phyloP scores from a whole-genome alignment of 495 filamentous ascomycete species.

The Rhypophila decipiens region DNA sequence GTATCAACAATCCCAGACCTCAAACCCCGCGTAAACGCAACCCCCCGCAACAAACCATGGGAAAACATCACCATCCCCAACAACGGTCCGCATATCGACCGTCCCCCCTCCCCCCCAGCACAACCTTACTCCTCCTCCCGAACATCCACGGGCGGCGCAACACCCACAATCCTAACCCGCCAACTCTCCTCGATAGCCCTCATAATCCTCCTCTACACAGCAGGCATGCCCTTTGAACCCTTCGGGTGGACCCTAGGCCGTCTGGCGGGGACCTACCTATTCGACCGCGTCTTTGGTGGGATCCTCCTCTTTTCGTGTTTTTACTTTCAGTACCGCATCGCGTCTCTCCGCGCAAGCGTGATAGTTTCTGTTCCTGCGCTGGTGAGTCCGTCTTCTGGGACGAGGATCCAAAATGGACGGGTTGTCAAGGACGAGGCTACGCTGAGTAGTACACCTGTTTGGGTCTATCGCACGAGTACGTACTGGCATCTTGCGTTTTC shows the following conservation, averaged over 20 bases:
- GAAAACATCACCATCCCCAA: too few relatives aligned
- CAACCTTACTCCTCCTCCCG: too few relatives aligned
- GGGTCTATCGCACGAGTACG: constrained; percentile 3
- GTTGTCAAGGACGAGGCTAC: constrained; percentile 4
- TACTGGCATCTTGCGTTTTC: constrained; percentile 9
- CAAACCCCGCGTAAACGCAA: too few relatives aligned
- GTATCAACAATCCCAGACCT: too few relatives aligned
- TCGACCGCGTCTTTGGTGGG: constrained; percentile 11
- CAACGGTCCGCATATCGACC: too few relatives aligned
- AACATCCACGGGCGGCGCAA: too few relatives aligned
- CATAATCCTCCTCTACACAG: constrained; percentile 14
- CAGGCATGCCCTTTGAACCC: constrained; percentile 12
- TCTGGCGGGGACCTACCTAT: constrained; percentile 4
- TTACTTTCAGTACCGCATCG: constrained; percentile 17
- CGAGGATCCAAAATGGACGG: constrained; percentile 8
- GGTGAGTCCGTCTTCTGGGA: too few relatives aligned
- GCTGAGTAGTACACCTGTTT: background rate
- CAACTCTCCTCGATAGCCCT: constrained; percentile 7
- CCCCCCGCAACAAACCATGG: too few relatives aligned
- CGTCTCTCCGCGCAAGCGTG: constrained; percentile 6
- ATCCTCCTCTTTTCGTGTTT: constrained; percentile 12
- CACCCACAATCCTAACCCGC: constrained; percentile 6
- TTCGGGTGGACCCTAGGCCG: constrained; percentile 3
- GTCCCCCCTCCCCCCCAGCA: too few relatives aligned
- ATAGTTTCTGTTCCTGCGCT: constrained; percentile 3